Evolutionary conservation across 192 early-diverging fungal genomes (phyloP), one percentile per base, ranked within the genome.

Genomic region (Geranomyces michiganensis): DNA sequence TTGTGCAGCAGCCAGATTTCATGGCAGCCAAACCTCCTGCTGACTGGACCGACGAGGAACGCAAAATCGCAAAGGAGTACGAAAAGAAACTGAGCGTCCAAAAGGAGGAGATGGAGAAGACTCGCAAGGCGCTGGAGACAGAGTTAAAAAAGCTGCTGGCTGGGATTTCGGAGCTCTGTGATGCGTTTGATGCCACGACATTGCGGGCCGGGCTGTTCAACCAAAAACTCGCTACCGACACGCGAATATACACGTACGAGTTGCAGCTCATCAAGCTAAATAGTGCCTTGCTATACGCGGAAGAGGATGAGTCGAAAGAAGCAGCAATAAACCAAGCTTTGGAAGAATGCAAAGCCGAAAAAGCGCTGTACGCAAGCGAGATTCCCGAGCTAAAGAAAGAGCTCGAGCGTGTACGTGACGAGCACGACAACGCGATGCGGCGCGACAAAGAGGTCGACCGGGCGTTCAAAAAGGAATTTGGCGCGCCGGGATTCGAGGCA

Each of bases 31-130:
- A 88, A 55, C 84, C 87, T 6, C 60, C 71, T 17, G 78, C 74
- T 45, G 87, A 88, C 27, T 76, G 87, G 82, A 77, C 65, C 4
- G 87, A 88, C 14, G 87, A 88, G 27, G 87, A 88, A 65, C 66
- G 74, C 19, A 83, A 84, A 56, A 67, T 74, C 15, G 67, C 87
- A 24, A 88, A 88, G 49, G 87, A 88, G 71, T 88, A 81, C 75
- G 87, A 88, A 70, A 88, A 88, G 72, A 88, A 88, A 62, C 51
- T 87, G 45, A 80, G 80, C 21, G 75, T 81, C 5, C 79, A 81
- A 26, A 88, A 86, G 78, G 87, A 88, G 47, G 87, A 88, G 74
- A 84, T 85, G 72, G 87, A 88, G 60, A 88, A 88, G 65, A 76
- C 80, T 46, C 70, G 78, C 9, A 88, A 88, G 69, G 86, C 85